A percentile compares a stretch with the other conserved stretches of the same genome.
phyloP scores from a whole-genome alignment of 352 stramenopile species.

The Globisporangium splendens region DNA sequence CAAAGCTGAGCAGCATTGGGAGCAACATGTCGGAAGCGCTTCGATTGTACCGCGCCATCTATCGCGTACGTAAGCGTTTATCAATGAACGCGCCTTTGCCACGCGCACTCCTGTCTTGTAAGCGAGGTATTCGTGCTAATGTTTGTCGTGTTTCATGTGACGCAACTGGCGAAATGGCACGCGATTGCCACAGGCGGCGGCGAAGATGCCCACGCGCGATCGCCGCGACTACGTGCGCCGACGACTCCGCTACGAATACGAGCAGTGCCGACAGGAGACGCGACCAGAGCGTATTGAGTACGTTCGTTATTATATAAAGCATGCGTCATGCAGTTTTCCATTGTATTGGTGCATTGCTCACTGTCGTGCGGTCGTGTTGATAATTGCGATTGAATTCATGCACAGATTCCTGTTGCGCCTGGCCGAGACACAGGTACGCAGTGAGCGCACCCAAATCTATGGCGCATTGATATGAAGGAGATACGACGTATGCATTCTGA shows the following conservation, averaged over 20 bases:
- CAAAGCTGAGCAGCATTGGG: too few relatives aligned
- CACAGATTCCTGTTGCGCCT: constrained; percentile 42
- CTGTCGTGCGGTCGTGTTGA: too few relatives aligned
- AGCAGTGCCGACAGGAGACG: constrained; percentile 53
- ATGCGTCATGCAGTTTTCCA: too few relatives aligned
- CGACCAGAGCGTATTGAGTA: constrained; percentile 54
- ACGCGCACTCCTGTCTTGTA: neutral
- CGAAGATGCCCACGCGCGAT: constrained; percentile 65
- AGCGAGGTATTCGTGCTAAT: neutral
- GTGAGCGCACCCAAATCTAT: too few relatives aligned
- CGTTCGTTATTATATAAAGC: too few relatives aligned
- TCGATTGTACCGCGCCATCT: constrained; percentile 72
- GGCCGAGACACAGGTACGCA: constrained; percentile 51
- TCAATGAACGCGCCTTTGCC: neutral
- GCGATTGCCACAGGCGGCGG: constrained; percentile 42
- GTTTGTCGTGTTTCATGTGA: neutral
- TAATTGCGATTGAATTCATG: neutral
- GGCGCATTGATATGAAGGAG: too few relatives aligned
- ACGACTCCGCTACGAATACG: constrained; percentile 66
- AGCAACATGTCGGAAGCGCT: constrained; percentile 33
- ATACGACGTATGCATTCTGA: neutral
- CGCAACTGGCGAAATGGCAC: too few relatives aligned
- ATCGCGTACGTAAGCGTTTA: constrained; percentile 37
- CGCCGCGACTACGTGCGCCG: constrained; percentile 62
- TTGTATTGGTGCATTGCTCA: neutral